These are phyloP conservation scores for Phytophthora melonis DNA, from an alignment of 352 stramenopile species.

Conservation along the genomic window DNA sequence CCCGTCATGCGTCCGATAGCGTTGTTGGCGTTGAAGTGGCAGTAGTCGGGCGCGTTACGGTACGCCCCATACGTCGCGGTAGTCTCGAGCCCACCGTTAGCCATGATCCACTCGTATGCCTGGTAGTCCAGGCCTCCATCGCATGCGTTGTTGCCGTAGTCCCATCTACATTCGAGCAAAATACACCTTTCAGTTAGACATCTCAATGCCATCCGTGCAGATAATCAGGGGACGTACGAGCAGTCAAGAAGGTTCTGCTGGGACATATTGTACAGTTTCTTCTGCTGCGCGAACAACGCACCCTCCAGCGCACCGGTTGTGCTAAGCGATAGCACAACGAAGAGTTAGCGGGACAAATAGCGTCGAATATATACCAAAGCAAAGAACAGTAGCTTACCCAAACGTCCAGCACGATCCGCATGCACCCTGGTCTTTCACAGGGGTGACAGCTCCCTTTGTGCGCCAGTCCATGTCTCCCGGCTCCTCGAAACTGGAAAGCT, in stretches of 20 bases:
- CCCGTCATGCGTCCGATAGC: conserved; percentile 78
- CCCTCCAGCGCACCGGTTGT: conserved; percentile 87
- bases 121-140: conserved; percentile 92
- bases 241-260: conserved; percentile 93
- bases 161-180: conserved; percentile 64
- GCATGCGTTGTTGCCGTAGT: conserved; percentile 92
- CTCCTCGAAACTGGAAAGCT: conserved; percentile 44
- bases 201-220: not conserved
- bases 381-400: conserved; percentile 44
- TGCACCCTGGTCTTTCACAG: conserved; percentile 92
- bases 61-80: conserved; percentile 88
- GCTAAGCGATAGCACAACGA: conserved; percentile 35
- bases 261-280: conserved; percentile 86
- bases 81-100: conserved; percentile 81
- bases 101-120: conserved; percentile 91
- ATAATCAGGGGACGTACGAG: conserved; percentile 57
- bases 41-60: conserved; percentile 90
- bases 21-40: conserved; percentile 85
- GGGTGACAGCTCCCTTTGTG: conserved; percentile 85
- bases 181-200: conserved; percentile 8
- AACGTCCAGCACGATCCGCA: conserved; percentile 95
- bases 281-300: conserved; percentile 70
- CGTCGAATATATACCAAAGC: not conserved
- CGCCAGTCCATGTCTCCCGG: conserved; percentile 90
- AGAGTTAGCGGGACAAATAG: not conserved